These are phyloP conservation scores for Penicillium sp. DNA, from an alignment of 2,329 filamentous ascomycete species.

Conservation along the genomic window DNA sequence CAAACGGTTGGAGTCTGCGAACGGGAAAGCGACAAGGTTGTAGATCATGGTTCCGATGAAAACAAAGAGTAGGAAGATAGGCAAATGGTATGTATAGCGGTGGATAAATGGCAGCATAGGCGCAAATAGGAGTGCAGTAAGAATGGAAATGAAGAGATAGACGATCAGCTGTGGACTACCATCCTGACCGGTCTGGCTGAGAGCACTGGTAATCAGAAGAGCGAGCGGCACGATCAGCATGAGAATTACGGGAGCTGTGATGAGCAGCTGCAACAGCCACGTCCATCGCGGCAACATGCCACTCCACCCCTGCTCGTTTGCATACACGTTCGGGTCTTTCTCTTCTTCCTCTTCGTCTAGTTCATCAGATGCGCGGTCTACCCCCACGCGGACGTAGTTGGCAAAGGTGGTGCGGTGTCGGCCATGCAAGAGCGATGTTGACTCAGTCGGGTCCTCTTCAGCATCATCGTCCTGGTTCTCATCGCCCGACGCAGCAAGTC, in stretches of 20 bases:
- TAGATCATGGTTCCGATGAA: constrained; percentile 77
- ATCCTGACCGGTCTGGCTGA: constrained; percentile 80
- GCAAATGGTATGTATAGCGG: constrained; percentile 78
- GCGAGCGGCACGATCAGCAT: constrained; percentile 74
- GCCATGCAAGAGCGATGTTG: constrained; percentile 55
- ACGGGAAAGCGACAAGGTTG: constrained; percentile 84
- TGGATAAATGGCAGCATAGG: constrained; percentile 84
- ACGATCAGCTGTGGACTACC: constrained; percentile 70
- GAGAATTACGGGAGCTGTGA: constrained; percentile 74
- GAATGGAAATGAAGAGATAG: constrained; percentile 66
- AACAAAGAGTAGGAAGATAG: constrained; percentile 70
- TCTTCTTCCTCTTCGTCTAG: constrained; percentile 28
- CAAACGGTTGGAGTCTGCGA: constrained; percentile 72
- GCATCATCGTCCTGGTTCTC: constrained; percentile 33
- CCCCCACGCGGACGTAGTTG: constrained; percentile 47
- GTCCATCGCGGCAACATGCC: constrained; percentile 73
- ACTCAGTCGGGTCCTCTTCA: constrained; percentile 50
- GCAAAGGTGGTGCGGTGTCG: constrained; percentile 55
- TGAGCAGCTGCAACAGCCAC: constrained; percentile 82
- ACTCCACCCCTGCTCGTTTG: constrained; percentile 83
- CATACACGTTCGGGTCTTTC: constrained; percentile 51
- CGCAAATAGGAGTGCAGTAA: constrained; percentile 69
- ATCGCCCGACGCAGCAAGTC: constrained; percentile 44
- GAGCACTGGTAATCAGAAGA: constrained; percentile 67
- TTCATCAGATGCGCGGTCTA: constrained; percentile 27